Conservation (phyloP, 306 rosid genomes). For the Pachyrhizus erosus region DNA sequence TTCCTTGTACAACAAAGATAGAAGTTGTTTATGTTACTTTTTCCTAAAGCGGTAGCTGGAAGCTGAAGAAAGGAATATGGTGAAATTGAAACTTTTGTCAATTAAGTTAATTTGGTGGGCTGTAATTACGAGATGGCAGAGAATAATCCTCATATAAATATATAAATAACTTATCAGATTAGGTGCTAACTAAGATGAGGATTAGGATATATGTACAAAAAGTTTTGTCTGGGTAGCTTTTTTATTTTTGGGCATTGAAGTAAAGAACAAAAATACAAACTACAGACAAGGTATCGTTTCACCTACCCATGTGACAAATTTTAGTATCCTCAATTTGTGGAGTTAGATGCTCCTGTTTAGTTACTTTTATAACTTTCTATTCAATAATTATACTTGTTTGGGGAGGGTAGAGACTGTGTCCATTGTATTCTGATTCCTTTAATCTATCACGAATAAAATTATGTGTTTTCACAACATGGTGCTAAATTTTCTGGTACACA, state of each 20-base stretch:
- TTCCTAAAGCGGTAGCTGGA: slow-evolving; percentile 38
- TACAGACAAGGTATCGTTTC: background rate
- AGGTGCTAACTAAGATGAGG: slow-evolving; percentile 10
- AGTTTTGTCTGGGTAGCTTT: slow-evolving; percentile 8
- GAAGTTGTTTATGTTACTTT: slow-evolving; percentile 37
- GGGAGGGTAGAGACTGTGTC: too few species aligned
- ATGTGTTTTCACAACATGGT: background rate
- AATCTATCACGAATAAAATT: background rate
- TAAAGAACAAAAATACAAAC: slow-evolving; percentile 33
- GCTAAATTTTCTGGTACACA: background rate
- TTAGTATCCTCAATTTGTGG: background rate
- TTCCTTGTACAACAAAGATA: slow-evolving; percentile 40
- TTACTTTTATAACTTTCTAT: slow-evolving; percentile 9
- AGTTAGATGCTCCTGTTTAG: background rate
- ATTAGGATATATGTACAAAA: slow-evolving; percentile 4
- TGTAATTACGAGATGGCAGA: slow-evolving; percentile 19
- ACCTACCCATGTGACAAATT: background rate
- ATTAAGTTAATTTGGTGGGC: slow-evolving; percentile 15
- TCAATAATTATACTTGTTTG: too few species aligned
- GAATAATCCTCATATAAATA: background rate
- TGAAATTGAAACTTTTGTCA: slow-evolving; percentile 35
- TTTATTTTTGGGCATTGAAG: slow-evolving; percentile 23
- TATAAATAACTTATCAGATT: background rate
- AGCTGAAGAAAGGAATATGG: slow-evolving; percentile 45
- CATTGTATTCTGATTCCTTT: slow-evolving; percentile 10